Conservation (phyloP, 495 filamentous ascomycete genomes). For the Penicillium samsonianum region DNA sequence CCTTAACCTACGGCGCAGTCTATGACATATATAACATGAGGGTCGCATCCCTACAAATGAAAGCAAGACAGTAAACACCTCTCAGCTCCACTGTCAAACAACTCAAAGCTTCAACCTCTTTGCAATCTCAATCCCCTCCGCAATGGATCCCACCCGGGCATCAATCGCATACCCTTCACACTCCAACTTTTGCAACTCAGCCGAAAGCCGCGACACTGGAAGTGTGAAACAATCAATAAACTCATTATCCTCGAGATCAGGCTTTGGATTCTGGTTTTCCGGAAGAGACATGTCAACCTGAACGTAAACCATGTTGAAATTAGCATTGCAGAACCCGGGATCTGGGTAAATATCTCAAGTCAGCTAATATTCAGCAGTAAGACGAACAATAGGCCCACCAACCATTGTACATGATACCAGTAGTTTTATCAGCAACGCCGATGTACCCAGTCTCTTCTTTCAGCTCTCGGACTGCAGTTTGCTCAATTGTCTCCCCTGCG, state of each 20-base stretch:
- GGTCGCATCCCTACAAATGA: background rate
- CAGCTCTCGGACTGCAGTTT: constrained; percentile 73
- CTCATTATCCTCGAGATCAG: constrained; percentile 82
- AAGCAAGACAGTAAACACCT: background rate
- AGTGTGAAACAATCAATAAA: constrained; percentile 86
- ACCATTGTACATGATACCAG: constrained; percentile 86
- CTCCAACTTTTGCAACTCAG: constrained; percentile 68
- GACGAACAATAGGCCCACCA: constrained; percentile 20
- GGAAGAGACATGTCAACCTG: constrained; percentile 71
- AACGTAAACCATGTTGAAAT: constrained; percentile 80
- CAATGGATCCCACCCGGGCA: constrained; percentile 78
- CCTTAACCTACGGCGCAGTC: background rate
- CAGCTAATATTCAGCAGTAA: constrained; percentile 1
- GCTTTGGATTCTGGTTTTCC: constrained; percentile 68
- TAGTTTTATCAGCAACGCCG: constrained; percentile 60
- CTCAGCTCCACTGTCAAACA: background rate
- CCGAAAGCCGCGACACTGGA: constrained; percentile 64
- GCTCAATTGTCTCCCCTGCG: constrained; percentile 66
- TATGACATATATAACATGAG: background rate
- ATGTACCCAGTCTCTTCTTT: constrained; percentile 86
- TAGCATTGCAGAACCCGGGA: constrained; percentile 86
- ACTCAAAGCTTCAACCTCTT: constrained; percentile 56
- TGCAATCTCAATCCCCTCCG: constrained; percentile 82
- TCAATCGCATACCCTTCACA: constrained; percentile 80
- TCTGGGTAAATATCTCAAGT: constrained; percentile 34